Percentiles rank a stretch among this genome's conserved stretches.
Evolutionary conservation across 345 rosid genomes (phyloP).

Genomic region (Populus nigra): DNA sequence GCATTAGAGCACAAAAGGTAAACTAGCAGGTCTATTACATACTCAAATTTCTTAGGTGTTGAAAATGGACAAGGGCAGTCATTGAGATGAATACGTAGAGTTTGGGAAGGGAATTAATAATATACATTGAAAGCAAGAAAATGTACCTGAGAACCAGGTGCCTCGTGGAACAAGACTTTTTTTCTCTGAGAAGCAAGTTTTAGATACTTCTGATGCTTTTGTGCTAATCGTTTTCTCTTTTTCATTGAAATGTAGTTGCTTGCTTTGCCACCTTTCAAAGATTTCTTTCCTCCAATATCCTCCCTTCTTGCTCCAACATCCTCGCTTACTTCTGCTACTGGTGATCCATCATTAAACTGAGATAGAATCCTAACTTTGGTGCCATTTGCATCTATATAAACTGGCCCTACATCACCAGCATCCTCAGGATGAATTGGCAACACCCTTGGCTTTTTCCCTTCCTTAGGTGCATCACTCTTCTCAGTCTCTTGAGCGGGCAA

Average conservation of each 20-base stretch:
- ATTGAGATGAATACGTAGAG: neutral
- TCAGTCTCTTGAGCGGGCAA: conserved; percentile 43
- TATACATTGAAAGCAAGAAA: conserved; percentile 15
- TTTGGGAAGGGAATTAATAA: neutral
- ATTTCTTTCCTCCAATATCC: conserved; percentile 36
- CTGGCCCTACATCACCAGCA: conserved; percentile 69
- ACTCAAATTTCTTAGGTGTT: neutral
- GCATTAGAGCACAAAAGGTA: neutral
- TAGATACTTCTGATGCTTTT: conserved; percentile 49
- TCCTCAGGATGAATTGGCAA: conserved; percentile 44
- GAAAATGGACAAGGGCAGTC: neutral
- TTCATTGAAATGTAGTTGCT: conserved; percentile 42
- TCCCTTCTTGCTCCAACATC: conserved; percentile 32
- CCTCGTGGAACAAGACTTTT: conserved; percentile 38
- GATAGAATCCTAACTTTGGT: conserved; percentile 85
- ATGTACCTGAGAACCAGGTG: conserved; percentile 55
- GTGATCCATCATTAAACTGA: conserved; percentile 41
- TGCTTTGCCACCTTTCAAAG: conserved; percentile 42
- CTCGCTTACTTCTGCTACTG: conserved; percentile 29
- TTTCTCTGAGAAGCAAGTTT: conserved; percentile 59
- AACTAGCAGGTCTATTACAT: neutral
- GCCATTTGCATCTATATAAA: conserved; percentile 82
- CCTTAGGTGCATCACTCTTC: conserved; percentile 28
- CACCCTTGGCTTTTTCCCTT: conserved; percentile 37
- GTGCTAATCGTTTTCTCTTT: conserved; percentile 43